These are phyloP conservation scores for Knoxdaviesia proteae DNA, from an alignment of 2,329 filamentous ascomycete genomes.

Conservation along the genomic window DNA sequence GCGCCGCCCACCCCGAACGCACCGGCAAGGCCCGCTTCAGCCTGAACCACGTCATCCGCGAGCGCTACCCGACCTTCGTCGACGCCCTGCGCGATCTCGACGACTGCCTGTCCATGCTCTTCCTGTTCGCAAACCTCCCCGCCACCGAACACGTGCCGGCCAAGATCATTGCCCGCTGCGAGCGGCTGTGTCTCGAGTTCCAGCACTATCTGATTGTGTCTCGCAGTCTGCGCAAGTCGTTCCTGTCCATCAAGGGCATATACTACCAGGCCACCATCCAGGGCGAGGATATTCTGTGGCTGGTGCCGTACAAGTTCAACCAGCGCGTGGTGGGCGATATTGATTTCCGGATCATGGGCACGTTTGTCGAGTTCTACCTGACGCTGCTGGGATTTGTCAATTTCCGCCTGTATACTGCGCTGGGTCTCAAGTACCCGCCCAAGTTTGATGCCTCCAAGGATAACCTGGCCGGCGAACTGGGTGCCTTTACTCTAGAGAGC, in stretches of 20 bases:
- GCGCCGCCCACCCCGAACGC: conserved; percentile 75
- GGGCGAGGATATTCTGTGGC: conserved; percentile 90
- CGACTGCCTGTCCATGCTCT: conserved; percentile 90
- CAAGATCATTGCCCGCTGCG: conserved; percentile 90
- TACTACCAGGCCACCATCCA: conserved; percentile 98
- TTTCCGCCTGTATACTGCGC: conserved; percentile 77
- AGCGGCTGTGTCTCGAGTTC: conserved; percentile 84
- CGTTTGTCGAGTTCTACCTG: conserved; percentile 97
- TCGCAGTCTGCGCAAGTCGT: conserved; percentile 81
- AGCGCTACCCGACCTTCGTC: conserved; percentile 92
- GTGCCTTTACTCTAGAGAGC: conserved; percentile 76
- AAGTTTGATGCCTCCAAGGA: conserved; percentile 80
- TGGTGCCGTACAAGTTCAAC: conserved; percentile 96
- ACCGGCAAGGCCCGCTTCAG: conserved; percentile 77
- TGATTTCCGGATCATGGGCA: conserved; percentile 98
- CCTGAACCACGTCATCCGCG: conserved; percentile 90
- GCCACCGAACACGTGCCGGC: conserved; percentile 75
- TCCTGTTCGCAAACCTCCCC: conserved; percentile 90
- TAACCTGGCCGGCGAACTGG: conserved; percentile 73
- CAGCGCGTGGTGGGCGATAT: conserved; percentile 85
- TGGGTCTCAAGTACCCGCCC: conserved; percentile 86
- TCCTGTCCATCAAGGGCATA: conserved; percentile 96
- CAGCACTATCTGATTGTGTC: conserved; percentile 93
- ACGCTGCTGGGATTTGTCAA: conserved; percentile 91
- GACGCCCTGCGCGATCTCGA: conserved; percentile 89